phyloP scores from a whole-genome alignment of 2,329 filamentous ascomycete genomes.

The Alternaria ethzedia region DNA sequence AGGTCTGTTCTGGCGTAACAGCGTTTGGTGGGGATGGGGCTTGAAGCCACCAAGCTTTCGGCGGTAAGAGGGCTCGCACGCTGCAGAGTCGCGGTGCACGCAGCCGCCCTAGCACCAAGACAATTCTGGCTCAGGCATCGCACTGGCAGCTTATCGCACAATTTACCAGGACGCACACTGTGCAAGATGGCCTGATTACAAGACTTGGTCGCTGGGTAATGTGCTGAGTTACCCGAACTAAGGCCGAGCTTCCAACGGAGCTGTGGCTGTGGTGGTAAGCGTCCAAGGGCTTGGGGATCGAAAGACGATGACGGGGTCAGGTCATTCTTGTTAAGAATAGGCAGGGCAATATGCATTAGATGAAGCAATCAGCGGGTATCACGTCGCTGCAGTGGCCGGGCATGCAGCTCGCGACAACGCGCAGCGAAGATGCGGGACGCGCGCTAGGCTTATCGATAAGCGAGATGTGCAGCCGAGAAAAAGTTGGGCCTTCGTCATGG shows the following conservation, averaged over 20 bases:
- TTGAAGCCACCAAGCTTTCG: conserved; percentile 9
- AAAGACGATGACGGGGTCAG: background rate
- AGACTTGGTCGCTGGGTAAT: background rate
- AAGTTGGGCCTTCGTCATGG: conserved; percentile 34
- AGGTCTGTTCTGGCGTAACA: background rate
- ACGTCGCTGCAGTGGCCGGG: conserved; percentile 6
- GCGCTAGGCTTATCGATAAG: conserved; percentile 44
- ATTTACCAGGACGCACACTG: background rate
- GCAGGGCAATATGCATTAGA: conserved; percentile 5
- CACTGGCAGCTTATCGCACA: background rate
- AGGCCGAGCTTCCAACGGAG: background rate
- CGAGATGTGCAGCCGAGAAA: conserved; percentile 30
- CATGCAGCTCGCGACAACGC: conserved; percentile 6
- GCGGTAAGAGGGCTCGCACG: conserved; percentile 16
- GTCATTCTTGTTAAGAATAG: conserved; percentile 6
- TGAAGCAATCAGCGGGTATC: conserved; percentile 10
- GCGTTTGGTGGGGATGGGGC: conserved; percentile 4
- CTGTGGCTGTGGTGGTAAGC: background rate
- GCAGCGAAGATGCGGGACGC: conserved; percentile 3
- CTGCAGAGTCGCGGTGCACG: conserved; percentile 1
- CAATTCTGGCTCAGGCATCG: background rate
- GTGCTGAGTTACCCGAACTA: background rate
- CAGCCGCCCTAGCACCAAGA: conserved; percentile 20
- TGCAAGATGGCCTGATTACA: background rate
- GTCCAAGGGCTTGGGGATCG: background rate